These are phyloP conservation scores for Blastomyces emzantsi DNA, from an alignment of 2,329 filamentous ascomycete genomes.

Conservation along the genomic window DNA sequence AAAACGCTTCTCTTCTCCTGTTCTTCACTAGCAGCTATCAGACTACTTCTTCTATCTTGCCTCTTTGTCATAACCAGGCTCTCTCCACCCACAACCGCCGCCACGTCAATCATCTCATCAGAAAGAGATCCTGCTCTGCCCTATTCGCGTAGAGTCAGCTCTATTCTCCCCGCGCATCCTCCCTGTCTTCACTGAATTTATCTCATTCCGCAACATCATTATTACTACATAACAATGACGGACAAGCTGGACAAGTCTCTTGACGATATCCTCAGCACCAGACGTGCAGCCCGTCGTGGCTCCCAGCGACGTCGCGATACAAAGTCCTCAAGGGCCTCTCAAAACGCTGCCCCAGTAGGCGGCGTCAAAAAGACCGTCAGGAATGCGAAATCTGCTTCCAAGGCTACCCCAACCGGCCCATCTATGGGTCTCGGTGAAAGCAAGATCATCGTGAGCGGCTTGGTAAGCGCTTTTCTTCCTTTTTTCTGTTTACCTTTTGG, in stretches of 20 bases:
- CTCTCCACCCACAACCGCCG: neutral
- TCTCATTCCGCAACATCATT: neutral
- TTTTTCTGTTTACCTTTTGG: conserved; percentile 8
- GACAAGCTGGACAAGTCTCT: conserved; percentile 95
- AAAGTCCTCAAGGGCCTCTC: conserved; percentile 24
- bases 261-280: conserved; percentile 88
- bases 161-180: neutral
- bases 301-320: conserved; percentile 37
- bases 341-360: conserved; percentile 61
- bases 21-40: neutral
- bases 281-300: conserved; percentile 44
- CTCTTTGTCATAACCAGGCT: neutral
- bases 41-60: neutral
- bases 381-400: conserved; percentile 34
- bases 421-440: conserved; percentile 60
- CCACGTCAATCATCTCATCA: conserved; percentile 2
- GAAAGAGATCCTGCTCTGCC: neutral
- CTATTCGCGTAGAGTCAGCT: neutral
- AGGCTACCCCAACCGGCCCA: conserved; percentile 56
- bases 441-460: conserved; percentile 97
- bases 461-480: conserved; percentile 55
- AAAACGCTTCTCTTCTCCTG: neutral
- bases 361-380: conserved; percentile 73
- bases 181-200: neutral
- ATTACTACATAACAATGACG: conserved; percentile 53